Conservation (phyloP, 768 basidiomycete genomes). For the Collybia sordida region DNA sequence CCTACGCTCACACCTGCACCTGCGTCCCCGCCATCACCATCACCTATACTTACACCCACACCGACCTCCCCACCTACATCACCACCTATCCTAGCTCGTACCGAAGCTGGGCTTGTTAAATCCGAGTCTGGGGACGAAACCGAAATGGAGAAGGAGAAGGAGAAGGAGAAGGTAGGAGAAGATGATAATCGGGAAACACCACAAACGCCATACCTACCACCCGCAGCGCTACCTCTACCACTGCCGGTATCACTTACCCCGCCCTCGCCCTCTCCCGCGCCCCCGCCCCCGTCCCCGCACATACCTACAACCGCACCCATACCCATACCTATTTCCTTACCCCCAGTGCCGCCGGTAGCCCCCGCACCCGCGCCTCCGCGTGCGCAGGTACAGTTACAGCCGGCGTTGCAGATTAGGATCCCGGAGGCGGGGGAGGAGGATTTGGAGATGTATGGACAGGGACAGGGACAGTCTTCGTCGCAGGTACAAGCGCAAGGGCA, state of each 20-base stretch:
- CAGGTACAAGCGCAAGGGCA: not conserved
- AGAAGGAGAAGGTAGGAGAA: too few relatives aligned
- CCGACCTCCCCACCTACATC: too few relatives aligned
- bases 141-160: too few relatives aligned
- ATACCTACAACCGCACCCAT: not conserved
- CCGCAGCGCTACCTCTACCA: too few relatives aligned
- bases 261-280: not conserved
- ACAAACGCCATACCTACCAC: too few relatives aligned
- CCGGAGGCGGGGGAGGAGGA: not conserved
- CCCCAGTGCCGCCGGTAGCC: not conserved
- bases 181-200: too few relatives aligned
- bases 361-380: not conserved
- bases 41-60: not conserved
- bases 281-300: not conserved
- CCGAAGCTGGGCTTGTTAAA: too few relatives aligned
- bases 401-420: slow-evolving; percentile 4
- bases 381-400: not conserved
- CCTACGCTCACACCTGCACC: too few relatives aligned
- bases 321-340: not conserved
- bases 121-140: too few relatives aligned
- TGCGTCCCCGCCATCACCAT: not conserved
- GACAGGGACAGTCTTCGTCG: not conserved
- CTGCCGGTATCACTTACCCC: not conserved
- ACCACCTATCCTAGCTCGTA: too few relatives aligned
- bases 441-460: not conserved